Evolutionary conservation across 2,329 filamentous ascomycete genomes (phyloP), one percentile per base, ranked within the genome.

Genomic region (Blastomyces silverae): DNA sequence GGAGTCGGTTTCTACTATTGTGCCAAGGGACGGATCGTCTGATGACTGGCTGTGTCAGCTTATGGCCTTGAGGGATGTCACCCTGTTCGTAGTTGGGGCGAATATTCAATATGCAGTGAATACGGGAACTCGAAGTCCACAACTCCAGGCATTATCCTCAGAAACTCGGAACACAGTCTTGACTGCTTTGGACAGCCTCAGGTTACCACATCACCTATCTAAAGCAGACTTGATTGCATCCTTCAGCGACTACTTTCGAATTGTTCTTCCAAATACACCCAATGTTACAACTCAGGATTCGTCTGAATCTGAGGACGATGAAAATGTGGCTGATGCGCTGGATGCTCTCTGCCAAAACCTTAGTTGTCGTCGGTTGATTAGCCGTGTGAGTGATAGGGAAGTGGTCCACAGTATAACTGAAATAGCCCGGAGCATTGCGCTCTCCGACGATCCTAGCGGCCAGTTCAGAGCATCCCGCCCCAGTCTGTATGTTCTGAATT

Each of bases 341-440:
- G 74, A 78, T 69, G 65, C 69, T 6, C 70, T 79, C 39, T 75
- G 73, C 57, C 64, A 69, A 17, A 75, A 70, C 55, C 70, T 79
- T 7, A 70, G 62, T 37, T 72, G 77, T 37, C 72, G 77, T 17
- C 76, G 77, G 65, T 65, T 76, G 1, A 68, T 78, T 42, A 72
- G 76, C 61, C 73, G 77, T n/a, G 70, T 77, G n/a, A 79, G 77
- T 64, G 78, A 79, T 67, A 68, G 73, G 58, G 76, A 78, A 52
- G 67, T 75, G 66, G 73, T 75, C 65, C 72, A 74, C 66, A 74
- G 69, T 34, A 71, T 79, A 50, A 75, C 76, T 15, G 72, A 74
- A 63, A 72, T 78, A 7, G 73, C 73, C 22, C 71, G 69, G 62
- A 75, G 72, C 34, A 76, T 79, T 57, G 67, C 73, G 13, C 63